These are phyloP conservation scores for Ligustrum vulgare DNA, from an alignment of 257 asterid species.

Conservation along the genomic window DNA sequence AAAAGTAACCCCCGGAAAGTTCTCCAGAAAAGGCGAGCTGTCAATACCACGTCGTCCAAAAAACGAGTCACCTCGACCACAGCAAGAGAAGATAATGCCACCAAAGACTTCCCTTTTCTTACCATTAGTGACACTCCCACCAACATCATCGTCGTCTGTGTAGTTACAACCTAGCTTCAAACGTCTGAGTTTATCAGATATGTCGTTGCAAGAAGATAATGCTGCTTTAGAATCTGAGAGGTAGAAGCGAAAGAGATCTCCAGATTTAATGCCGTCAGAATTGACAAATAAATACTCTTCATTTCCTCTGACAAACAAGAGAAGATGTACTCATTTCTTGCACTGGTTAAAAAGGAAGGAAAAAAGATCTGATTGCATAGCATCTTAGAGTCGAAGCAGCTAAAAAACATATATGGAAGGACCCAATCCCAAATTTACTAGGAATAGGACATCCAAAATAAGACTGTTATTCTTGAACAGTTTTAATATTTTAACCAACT, in stretches of 20 bases:
- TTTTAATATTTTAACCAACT: neutral
- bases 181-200: constrained; percentile 39
- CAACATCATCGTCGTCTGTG: neutral
- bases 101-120: constrained; percentile 58
- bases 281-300: constrained; percentile 72
- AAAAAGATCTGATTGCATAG: neutral
- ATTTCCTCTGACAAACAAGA: constrained; percentile 54
- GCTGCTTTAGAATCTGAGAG: constrained; percentile 57
- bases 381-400: too few relatives aligned
- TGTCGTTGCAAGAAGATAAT: constrained; percentile 35
- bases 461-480: too few relatives aligned
- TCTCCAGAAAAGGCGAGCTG: constrained; percentile 55
- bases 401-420: too few relatives aligned
- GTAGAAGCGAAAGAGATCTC: constrained; percentile 67
- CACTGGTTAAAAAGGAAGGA: constrained; percentile 3
- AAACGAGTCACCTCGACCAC: constrained; percentile 69
- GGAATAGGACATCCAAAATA: too few relatives aligned
- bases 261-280: constrained; percentile 60
- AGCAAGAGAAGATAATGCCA: constrained; percentile 65
- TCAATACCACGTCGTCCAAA: constrained; percentile 51
- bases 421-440: too few relatives aligned
- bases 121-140: neutral
- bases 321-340: neutral
- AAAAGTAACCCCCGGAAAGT: constrained; percentile 67
- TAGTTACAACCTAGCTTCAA: constrained; percentile 38